Conservation (phyloP, 140 eudicot species). For the Senecio squalidus region DNA sequence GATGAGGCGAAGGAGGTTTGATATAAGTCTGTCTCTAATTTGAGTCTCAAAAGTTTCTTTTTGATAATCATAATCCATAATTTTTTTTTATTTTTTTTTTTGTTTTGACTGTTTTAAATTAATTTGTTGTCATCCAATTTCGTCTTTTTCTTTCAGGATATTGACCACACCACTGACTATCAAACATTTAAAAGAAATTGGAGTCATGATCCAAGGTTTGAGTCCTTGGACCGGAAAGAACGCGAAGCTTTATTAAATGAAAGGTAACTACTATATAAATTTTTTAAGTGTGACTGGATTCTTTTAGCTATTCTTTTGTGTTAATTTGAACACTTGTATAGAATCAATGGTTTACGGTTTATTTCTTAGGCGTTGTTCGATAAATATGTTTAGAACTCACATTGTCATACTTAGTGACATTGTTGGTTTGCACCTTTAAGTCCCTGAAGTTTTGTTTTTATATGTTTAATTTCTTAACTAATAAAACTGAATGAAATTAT, state of each 20-base stretch:
- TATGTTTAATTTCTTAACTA: no score
- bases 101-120: no score
- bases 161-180: conserved; percentile 68
- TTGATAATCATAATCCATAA: conserved; percentile 2
- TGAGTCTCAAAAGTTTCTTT: conserved; percentile 27
- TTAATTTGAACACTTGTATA: neutral
- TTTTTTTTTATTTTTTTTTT: neutral
- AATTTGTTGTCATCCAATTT: conserved; percentile 9
- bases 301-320: no score
- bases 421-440: neutral
- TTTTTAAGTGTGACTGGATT: no score
- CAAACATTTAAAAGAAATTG: conserved; percentile 77
- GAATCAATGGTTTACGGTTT: no score
- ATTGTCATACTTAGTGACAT: neutral
- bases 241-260: conserved; percentile 76
- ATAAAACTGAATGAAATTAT: no score
- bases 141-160: conserved; percentile 55
- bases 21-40: conserved; percentile 54
- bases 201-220: conserved; percentile 90
- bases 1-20: conserved; percentile 99
- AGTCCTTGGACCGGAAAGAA: conserved; percentile 78
- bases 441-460: no score
- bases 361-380: neutral
- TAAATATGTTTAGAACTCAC: neutral
- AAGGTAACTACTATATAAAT: conserved; percentile 51